Evolutionary conservation across 2,329 filamentous ascomycete genomes (phyloP), one percentile per base, ranked within the genome.

Genomic region (Verticillium klebahnii): DNA sequence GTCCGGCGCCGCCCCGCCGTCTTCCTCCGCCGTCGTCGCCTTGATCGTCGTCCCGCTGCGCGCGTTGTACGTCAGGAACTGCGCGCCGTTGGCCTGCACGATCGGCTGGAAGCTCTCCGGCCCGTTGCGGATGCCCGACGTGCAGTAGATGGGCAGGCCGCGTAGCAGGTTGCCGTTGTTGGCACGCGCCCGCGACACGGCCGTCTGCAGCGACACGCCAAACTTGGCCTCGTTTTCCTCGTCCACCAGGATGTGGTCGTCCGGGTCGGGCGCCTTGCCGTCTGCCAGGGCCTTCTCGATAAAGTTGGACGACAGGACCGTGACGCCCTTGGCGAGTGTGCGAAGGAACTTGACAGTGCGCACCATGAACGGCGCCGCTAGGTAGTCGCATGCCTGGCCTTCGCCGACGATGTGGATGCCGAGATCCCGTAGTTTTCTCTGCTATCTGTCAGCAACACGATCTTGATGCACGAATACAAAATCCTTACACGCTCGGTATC

Each of bases 271-370:
- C 9, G 91, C 72, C 69, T 87, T 81, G 65, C 89, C 86, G 36
- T 86, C 80, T 56, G 90, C 86, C 12, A 98, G 80, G 56, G 90
- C 92, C 29, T 85, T 81, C 61, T 94, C 90, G 62, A 99, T 85
- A 73, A 92, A 99, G 9, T 85, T 82, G 0, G 89, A 90, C 56
- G 87, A 88, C 60, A 98, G 84, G 54, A 98, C 85, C 1, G 85
- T 83, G 0, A 93, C 92, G 0, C 91, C 93, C 63, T 87, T 88
- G 19, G 95, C 93, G 32, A 99, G 79, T 14, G 93, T 92, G 64
- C 89, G 90, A 58, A 98, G 88, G 72, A 99, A 99, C 72, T 99
- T 99, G 72, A 92, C 88, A 0, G 95, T 99, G 40, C 95, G 89
- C 37, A 97, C 86, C 64, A 98, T 87, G 52, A 87, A 85, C 1